Base-by-base conservation (phyloP, 441 rosid species). In the Breynia disticha region DNA sequence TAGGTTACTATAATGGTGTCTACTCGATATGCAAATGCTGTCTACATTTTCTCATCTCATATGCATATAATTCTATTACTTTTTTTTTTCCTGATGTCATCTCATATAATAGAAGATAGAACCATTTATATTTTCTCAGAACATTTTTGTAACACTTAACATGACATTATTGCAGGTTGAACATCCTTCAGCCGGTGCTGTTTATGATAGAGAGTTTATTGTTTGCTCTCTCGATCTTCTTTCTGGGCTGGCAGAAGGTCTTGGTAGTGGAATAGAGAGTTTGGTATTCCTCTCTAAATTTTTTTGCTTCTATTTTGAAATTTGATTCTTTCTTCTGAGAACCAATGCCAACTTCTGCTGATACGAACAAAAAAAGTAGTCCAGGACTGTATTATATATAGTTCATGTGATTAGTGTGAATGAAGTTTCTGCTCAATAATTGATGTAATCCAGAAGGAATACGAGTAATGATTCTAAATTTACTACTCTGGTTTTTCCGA, bases 191-290 rank as follows among this genome's bases (percentile, higher is more conserved):
- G 86, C 87, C 56, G 95, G 87, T 65, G 79, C 70, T 76, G 84
- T 75, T 56, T 87, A 90, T 62, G 97, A 94, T 61, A 85, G 80
- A 61, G 96, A 94, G 72, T 90, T 94, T 57, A 69, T 85, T 7
- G 97, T 90, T 39, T 94, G 99, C 64, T 78, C 91, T 51, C 87
- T 94, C 59, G 99, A 94, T 74, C 79, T 94, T 66, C 95, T 94
- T 45, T 94, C 99, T 68, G 99, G 99, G 67, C 87, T 94, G 64
- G 68, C 82, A 7, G 99, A 90, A 71, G 94, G 99, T 63, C 97
- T 94, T 68, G 82, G 86, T 50, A 75, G 87, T 71, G 90, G 95
- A 65, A 79, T 94, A 53, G 96, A 90, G 76, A 82, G 88, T 76
- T 77, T 94, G 99, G 99, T 94, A 82, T 46, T 57, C 46, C 54